These are phyloP conservation scores for Dendrothele bispora DNA, from an alignment of 768 basidiomycete genomes.

Conservation along the genomic window DNA sequence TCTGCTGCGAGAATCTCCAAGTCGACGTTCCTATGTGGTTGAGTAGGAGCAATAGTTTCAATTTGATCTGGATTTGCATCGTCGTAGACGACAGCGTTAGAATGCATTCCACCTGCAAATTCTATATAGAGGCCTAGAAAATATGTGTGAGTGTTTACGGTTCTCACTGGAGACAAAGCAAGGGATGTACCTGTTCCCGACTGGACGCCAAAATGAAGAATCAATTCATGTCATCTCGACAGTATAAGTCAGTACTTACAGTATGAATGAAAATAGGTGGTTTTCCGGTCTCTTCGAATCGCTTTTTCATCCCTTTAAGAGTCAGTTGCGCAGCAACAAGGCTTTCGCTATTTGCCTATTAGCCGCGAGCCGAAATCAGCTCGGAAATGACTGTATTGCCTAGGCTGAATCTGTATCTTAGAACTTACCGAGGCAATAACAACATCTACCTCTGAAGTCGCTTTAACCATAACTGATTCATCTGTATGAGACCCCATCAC, in stretches of 20 bases:
- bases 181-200: slow-evolving; percentile 52
- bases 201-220: slow-evolving; percentile 22
- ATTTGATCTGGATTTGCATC: slow-evolving; percentile 49
- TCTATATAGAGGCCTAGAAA: slow-evolving; percentile 43
- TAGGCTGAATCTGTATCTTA: not conserved
- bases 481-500: slow-evolving; percentile 49
- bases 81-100: slow-evolving; percentile 41
- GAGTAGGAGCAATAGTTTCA: slow-evolving; percentile 41
- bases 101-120: slow-evolving; percentile 39
- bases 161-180: too few relatives aligned
- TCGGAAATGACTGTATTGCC: not conserved
- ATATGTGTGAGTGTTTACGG: too few relatives aligned
- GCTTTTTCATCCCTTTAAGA: slow-evolving; percentile 52
- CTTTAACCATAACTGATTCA: slow-evolving; percentile 36
- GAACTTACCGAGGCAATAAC: slow-evolving; percentile 39
- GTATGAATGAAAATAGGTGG: slow-evolving; percentile 62
- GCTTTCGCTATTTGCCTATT: slow-evolving; percentile 49
- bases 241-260: slow-evolving; percentile 33
- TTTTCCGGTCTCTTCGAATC: slow-evolving; percentile 38
- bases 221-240: not conserved
- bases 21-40: slow-evolving; percentile 54
- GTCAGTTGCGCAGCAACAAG: slow-evolving; percentile 42
- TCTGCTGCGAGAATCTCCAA: slow-evolving; percentile 45
- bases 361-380: not conserved
- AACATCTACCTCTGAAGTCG: slow-evolving; percentile 44